Percentiles rank a stretch among this genome's conserved stretches.
phyloP scores from a whole-genome alignment of 1,284 basidiomycete species.

The Termitomyces sp. region DNA sequence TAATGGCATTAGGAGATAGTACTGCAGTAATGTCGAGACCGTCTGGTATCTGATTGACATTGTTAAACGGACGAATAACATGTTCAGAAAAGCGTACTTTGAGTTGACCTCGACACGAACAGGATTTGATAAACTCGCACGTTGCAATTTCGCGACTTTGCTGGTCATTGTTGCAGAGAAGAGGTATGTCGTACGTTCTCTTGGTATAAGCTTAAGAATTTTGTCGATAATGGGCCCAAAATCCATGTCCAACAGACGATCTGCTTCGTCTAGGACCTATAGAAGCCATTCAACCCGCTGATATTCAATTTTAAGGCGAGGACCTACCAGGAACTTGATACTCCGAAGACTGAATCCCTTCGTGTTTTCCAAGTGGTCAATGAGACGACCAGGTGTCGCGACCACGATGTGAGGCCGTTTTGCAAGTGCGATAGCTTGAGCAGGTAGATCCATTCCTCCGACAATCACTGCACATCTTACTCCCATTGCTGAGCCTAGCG shows the following conservation, averaged over 20 bases:
- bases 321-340: constrained; percentile 83
- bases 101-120: constrained; percentile 92
- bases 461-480: constrained; percentile 90
- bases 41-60: constrained; percentile 78
- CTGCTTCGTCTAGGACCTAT: constrained; percentile 97
- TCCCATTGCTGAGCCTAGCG: constrained; percentile 90
- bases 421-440: constrained; percentile 89
- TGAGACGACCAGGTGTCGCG: constrained; percentile 93
- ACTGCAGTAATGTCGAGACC: constrained; percentile 91
- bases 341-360: constrained; percentile 92
- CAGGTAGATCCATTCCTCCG: constrained; percentile 93
- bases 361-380: constrained; percentile 96
- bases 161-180: constrained; percentile 99
- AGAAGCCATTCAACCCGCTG: not conserved
- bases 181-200: constrained; percentile 91
- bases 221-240: constrained; percentile 97
- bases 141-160: constrained; percentile 95
- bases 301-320: constrained; percentile 1
- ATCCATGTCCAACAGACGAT: constrained; percentile 95
- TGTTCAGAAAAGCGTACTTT: constrained; percentile 58
- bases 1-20: constrained; percentile 93
- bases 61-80: not conserved
- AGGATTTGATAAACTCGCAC: constrained; percentile 93
- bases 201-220: constrained; percentile 93
- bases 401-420: constrained; percentile 95